Evolutionary conservation across 106 monocot species (phyloP).

Genomic region (Dioscorea alata): DNA sequence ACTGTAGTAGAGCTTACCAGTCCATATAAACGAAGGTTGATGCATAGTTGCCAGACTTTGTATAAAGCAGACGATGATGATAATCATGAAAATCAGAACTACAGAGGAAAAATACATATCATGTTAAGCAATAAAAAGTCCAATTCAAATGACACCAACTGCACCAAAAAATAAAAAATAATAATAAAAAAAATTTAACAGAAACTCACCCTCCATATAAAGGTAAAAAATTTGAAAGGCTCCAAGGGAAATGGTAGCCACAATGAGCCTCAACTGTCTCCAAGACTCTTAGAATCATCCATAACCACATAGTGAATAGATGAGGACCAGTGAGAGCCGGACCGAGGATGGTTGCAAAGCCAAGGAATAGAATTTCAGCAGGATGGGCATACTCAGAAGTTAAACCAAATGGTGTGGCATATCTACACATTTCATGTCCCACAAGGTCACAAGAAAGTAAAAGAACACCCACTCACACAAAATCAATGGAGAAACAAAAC

Average conservation of each 20-base stretch:
- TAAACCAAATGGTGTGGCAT: slow-evolving; percentile 92
- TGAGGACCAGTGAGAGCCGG: slow-evolving; percentile 91
- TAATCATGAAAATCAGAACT: slow-evolving; percentile 81
- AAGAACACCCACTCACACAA: no score
- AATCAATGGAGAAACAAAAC: background rate
- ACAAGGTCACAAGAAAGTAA: background rate
- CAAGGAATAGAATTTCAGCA: slow-evolving; percentile 86
- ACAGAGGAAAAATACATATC: background rate
- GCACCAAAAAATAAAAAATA: background rate
- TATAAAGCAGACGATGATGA: slow-evolving; percentile 82
- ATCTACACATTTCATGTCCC: slow-evolving; percentile 18
- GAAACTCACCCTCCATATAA: slow-evolving; percentile 80
- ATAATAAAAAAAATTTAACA: no score
- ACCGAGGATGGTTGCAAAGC: slow-evolving; percentile 83
- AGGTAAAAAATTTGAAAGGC: slow-evolving; percentile 85
- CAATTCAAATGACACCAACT: background rate
- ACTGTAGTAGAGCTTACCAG: slow-evolving; percentile 38
- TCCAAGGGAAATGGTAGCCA: slow-evolving; percentile 94
- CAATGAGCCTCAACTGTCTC: slow-evolving; percentile 96
- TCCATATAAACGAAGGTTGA: slow-evolving; percentile 82
- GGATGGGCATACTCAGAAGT: slow-evolving; percentile 94
- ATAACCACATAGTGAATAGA: slow-evolving; percentile 83
- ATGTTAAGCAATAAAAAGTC: background rate
- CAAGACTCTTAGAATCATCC: slow-evolving; percentile 86
- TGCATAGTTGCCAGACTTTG: slow-evolving; percentile 72